phyloP scores from a whole-genome alignment of 768 basidiomycete species.

The Hygrocybe coccinea region DNA sequence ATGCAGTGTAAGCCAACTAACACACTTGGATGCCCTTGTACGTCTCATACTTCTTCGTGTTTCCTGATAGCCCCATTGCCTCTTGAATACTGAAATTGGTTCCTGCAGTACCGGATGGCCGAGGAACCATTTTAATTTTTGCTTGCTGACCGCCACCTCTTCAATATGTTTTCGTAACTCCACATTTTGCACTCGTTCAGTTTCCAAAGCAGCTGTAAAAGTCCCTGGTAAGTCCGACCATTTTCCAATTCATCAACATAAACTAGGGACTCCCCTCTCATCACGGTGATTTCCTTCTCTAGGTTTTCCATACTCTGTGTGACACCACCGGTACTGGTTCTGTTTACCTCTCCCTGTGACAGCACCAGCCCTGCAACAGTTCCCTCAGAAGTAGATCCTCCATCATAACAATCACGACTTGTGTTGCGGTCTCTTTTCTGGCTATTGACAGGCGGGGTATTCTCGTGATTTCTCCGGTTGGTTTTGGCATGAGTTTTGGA shows the following conservation, averaged over 20 bases:
- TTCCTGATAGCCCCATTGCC: constrained; percentile 9
- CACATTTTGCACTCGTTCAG: neutral
- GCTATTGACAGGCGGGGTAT: no score
- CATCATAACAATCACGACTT: no score
- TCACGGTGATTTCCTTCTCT: neutral
- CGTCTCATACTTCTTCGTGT: constrained; percentile 1
- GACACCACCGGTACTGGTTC: neutral
- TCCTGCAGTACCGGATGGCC: constrained; percentile 13
- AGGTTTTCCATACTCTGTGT: neutral
- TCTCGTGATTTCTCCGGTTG: no score
- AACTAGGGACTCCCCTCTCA: neutral
- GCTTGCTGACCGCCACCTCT: neutral
- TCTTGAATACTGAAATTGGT: constrained; percentile 10
- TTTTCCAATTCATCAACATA: neutral
- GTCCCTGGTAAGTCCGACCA: neutral
- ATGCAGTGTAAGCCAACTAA: neutral
- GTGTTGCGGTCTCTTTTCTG: neutral
- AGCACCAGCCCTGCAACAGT: no score
- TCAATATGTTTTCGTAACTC: neutral
- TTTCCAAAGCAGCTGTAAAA: neutral
- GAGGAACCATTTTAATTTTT: neutral
- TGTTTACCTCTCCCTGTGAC: no score
- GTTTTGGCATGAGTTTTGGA: neutral
- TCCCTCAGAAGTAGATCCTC: no score
- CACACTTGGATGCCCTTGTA: constrained; percentile 8